These are phyloP conservation scores for Ramaria rubella DNA, from an alignment of 768 basidiomycete genomes.

Conservation along the genomic window DNA sequence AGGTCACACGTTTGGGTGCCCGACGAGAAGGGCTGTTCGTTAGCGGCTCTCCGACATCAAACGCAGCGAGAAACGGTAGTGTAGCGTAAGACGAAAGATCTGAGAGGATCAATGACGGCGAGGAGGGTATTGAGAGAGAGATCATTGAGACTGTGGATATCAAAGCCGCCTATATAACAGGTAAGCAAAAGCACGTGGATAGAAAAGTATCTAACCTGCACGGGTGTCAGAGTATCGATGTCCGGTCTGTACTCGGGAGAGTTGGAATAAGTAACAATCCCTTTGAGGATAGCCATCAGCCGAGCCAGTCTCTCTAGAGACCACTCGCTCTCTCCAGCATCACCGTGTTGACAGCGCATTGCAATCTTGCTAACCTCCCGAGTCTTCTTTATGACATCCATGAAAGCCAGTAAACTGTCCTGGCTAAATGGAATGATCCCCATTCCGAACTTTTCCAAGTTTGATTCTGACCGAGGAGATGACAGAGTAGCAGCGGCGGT, in stretches of 20 bases:
- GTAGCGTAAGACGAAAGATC: constrained; percentile 84
- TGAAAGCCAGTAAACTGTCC: constrained; percentile 76
- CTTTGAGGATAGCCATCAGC: constrained; percentile 76
- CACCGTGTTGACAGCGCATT: background rate
- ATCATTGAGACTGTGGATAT: constrained; percentile 64
- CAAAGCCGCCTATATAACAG: constrained; percentile 51
- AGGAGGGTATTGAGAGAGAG: constrained; percentile 53
- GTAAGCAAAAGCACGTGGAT: constrained; percentile 5
- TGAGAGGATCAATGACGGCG: constrained; percentile 67
- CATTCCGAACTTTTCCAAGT: background rate
- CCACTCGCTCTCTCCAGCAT: constrained; percentile 52
- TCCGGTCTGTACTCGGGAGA: constrained; percentile 89
- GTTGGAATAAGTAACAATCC: constrained; percentile 68
- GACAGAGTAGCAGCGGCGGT: background rate
- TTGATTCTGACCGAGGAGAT: background rate
- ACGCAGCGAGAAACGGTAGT: constrained; percentile 80
- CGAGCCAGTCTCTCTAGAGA: constrained; percentile 52
- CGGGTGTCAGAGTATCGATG: constrained; percentile 70
- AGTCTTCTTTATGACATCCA: constrained; percentile 62
- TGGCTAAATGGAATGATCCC: constrained; percentile 57
- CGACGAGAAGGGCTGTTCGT: constrained; percentile 28
- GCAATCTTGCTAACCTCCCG: constrained; percentile 42
- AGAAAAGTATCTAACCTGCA: constrained; percentile 48
- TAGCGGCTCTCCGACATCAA: constrained; percentile 37
- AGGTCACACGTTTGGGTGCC: constrained; percentile 67